phyloP scores from a whole-genome alignment of 2,329 filamentous ascomycete genomes.

The Ophiostoma sp. region DNA sequence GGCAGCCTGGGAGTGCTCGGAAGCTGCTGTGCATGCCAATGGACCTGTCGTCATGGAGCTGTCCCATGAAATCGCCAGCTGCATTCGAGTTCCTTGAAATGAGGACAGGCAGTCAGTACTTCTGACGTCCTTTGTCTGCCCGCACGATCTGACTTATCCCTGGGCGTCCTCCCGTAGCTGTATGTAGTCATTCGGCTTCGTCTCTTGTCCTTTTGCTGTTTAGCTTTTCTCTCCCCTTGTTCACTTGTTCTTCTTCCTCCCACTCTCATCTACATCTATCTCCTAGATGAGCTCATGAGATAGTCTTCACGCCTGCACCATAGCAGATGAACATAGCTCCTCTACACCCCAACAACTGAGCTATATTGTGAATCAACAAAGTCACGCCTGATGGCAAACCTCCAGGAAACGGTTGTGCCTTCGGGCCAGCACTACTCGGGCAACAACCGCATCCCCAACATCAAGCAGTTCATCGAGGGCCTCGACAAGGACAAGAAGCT shows the following conservation, averaged over 20 bases:
- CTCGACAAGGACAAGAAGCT: constrained; percentile 74
- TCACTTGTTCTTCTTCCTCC: neutral
- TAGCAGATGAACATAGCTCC: neutral
- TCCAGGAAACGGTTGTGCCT: constrained; percentile 40
- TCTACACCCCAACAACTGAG: too few species aligned
- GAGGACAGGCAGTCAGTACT: neutral
- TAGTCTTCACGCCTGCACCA: neutral
- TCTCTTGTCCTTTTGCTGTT: neutral
- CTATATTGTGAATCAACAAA: neutral
- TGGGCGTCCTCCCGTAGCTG: neutral
- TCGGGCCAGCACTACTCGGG: constrained; percentile 71
- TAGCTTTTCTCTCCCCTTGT: neutral
- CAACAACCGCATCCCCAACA: constrained; percentile 76
- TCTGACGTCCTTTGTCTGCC: neutral
- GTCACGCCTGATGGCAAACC: constrained; percentile 27
- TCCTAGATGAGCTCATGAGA: neutral
- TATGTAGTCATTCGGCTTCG: neutral
- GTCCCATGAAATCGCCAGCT: neutral
- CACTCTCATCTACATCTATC: neutral
- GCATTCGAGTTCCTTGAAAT: neutral
- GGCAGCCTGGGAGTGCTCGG: too few species aligned
- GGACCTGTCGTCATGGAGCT: constrained; percentile 1
- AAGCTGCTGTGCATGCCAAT: neutral
- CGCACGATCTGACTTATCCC: too few species aligned
- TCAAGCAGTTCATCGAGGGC: constrained; percentile 73